Evolutionary conservation across 1,284 basidiomycete species (phyloP).

Genomic region (Abortiporus biennis): DNA sequence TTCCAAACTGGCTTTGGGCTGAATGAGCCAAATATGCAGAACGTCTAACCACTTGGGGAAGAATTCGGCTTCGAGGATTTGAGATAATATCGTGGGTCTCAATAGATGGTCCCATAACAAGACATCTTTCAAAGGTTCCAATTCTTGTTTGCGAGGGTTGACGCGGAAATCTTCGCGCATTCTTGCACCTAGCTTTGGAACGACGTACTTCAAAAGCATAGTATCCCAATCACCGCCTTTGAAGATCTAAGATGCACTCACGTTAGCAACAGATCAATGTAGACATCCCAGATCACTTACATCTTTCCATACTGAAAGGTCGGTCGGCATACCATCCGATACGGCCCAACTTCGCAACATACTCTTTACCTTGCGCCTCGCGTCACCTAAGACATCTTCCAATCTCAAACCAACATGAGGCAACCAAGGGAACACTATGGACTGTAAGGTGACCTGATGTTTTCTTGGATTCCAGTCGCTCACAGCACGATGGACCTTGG

Average conservation of each 20-base stretch:
- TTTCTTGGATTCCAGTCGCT: conserved; percentile 73
- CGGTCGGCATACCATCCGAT: conserved; percentile 70
- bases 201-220: conserved; percentile 83
- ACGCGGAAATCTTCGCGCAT: conserved; percentile 81
- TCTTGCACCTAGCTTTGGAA: conserved; percentile 81
- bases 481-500: conserved; percentile 85
- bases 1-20: conserved; percentile 76
- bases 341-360: conserved; percentile 75
- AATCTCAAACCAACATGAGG: conserved; percentile 78
- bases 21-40: conserved; percentile 87
- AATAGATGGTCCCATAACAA: conserved; percentile 76
- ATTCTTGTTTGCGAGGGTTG: conserved; percentile 86
- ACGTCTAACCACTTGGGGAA: conserved; percentile 95
- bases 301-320: conserved; percentile 76
- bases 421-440: conserved; percentile 94
- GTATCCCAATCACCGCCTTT: conserved; percentile 83
- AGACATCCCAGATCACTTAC: too few species aligned
- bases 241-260: conserved; percentile 49
- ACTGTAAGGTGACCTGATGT: conserved; percentile 58
- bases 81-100: conserved; percentile 70
- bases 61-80: conserved; percentile 85
- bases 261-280: conserved; percentile 5
- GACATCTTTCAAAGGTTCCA: conserved; percentile 76
- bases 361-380: conserved; percentile 78
- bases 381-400: conserved; percentile 79